phyloP scores from a whole-genome alignment of 2,329 filamentous ascomycete genomes.

The Pseudodiploospora longispora region DNA sequence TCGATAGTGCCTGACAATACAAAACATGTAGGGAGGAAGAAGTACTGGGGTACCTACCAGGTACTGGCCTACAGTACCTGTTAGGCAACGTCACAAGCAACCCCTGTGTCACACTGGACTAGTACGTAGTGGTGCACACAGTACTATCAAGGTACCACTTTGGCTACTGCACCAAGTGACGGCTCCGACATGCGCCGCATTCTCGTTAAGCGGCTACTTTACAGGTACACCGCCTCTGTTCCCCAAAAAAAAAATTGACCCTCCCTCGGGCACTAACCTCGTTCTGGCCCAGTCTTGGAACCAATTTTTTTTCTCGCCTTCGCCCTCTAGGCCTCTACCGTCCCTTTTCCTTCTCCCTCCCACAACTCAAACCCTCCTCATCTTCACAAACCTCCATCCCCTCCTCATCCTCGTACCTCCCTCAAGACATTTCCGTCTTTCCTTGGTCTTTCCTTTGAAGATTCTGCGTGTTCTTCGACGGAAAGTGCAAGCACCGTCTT shows the following conservation, averaged over 20 bases:
- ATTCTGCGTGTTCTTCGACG: conserved; percentile 36
- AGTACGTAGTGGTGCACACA: no score
- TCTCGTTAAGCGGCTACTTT: neutral
- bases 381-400: conserved; percentile 17
- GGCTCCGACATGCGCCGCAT: neutral
- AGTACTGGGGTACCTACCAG: no score
- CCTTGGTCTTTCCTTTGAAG: conserved; percentile 41
- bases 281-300: conserved; percentile 15
- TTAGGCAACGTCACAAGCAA: no score
- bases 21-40: no score
- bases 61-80: no score
- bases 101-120: no score
- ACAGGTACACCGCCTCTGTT: conserved; percentile 4
- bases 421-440: conserved; percentile 25
- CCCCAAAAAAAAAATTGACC: conserved; percentile 10
- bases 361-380: conserved; percentile 24
- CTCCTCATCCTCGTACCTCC: conserved; percentile 19
- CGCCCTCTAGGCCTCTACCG: conserved; percentile 10
- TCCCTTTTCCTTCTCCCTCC: conserved; percentile 22
- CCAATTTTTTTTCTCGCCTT: conserved; percentile 11
- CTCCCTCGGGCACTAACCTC: conserved; percentile 21
- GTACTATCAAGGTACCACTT: no score
- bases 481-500: conserved; percentile 25
- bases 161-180: no score
- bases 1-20: no score